Evolutionary conservation across 805 yeast species (phyloP), one percentile per base, ranked within the genome.

Genomic region (Clavispora santaluciae): DNA sequence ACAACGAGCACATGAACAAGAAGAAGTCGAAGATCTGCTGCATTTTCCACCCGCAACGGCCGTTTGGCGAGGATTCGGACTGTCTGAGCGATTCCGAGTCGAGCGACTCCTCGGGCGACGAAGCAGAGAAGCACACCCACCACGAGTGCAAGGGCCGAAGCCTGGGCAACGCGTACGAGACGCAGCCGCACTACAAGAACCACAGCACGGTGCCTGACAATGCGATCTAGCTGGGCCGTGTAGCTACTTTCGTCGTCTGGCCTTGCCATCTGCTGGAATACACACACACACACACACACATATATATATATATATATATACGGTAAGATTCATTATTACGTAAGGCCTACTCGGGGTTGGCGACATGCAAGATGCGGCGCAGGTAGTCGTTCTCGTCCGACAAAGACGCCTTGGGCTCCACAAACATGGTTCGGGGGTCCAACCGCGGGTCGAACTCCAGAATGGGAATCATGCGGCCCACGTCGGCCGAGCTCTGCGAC

Each of bases 11-110:
- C 56, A 70, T 93, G 85, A 76, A 83, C 56, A 86, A 79, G 66
- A 93, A 93, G 68, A 89, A 88, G 58, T 78, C 95, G 10, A 91
- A 91, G 61, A 83, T 86, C n/a, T 86, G 95, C 54, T 86, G 95
- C 50, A 86, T 86, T 8, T 86, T 79, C 69, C 84, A 90, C 69
- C 93, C 96, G 42, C 81, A 86, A 39, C 66, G 70, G 17, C 75
- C 72, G 40, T 75, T 74, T 48, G 82, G 79, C 30, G 85, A 78
- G 46, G 56, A 53, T 43, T 49, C 57, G 3, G 53, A 41, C 24
- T 23, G 38, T 4, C 42, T 36, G 49, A 24, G 42, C 9, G 23
- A 42, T 13, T 53, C 51, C 22, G 50, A 53, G 5, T 51, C 58
- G 4, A 50, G 57, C 5, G 78, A 67, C 23, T 56, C 59, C 12